Evolutionary conservation across 2,329 filamentous ascomycete species (phyloP).

Genomic region (Knufia fluminis): DNA sequence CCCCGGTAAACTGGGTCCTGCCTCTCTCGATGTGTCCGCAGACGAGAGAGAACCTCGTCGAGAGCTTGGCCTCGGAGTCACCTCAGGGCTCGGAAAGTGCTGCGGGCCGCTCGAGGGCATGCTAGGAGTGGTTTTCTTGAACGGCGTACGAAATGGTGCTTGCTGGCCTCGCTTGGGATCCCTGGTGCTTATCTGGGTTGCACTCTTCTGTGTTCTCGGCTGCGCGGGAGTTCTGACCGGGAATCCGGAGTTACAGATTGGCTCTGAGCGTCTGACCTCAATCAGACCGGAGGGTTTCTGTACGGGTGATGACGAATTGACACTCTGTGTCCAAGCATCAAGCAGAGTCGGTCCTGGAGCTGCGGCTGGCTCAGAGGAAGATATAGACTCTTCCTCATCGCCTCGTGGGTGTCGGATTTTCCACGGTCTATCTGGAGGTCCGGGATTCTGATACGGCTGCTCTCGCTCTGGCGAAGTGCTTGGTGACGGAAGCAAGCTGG

Average conservation of each 20-base stretch:
- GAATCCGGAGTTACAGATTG: neutral
- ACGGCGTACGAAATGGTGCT: conserved; percentile 2
- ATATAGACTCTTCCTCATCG: neutral
- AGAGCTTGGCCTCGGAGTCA: neutral
- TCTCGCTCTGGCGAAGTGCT: neutral
- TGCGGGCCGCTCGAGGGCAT: neutral
- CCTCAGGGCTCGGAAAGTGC: neutral
- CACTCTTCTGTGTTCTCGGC: too few species aligned
- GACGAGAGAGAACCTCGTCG: neutral
- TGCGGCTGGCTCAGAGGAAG: neutral
- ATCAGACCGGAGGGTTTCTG: neutral
- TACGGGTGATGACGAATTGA: neutral
- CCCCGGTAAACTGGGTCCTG: neutral
- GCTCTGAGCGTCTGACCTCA: neutral
- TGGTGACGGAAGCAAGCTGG: conserved; percentile 11
- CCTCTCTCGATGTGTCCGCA: neutral
- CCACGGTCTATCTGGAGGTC: conserved; percentile 13
- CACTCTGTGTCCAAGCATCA: neutral
- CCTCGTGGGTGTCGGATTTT: neutral
- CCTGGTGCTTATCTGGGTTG: neutral
- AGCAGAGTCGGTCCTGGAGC: neutral
- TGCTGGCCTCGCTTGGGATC: neutral
- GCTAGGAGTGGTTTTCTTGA: neutral
- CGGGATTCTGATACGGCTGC: conserved; percentile 15
- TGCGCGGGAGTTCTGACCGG: neutral